Evolutionary conservation across 768 basidiomycete species (phyloP), one percentile per base, ranked within the genome.

Genomic region (Boletales sp.): DNA sequence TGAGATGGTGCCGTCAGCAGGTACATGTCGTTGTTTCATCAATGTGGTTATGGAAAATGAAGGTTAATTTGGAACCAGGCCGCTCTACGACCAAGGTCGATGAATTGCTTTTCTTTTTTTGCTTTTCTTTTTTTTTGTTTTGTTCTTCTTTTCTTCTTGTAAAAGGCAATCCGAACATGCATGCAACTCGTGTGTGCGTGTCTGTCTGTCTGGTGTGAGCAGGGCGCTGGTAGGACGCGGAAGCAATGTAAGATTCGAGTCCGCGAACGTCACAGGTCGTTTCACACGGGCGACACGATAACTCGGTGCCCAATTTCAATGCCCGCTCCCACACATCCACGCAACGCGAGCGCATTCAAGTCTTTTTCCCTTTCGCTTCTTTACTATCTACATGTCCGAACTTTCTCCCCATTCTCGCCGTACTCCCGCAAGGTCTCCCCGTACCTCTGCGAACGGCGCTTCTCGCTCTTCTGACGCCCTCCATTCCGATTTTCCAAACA

Each of bases 361-460:
- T 13, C 43, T 27, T 45, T 27, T 43, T n/a, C n/a, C 29, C 5
- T 34, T 31, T 52, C 24, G 31, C 40, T 52, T 56, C 45, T 44
- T 43, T 17, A 38, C 39, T 18, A 77, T 79, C 76, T 74, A 77
- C 68, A 62, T 62, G 61, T 39, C 38, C 18, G 61, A 75, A 62
- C 60, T 63, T 72, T 50, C 70, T 74, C 60, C 75, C 46, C 75
- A 75, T 24, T 72, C 80, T 49, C 78, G 84, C 48, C 79, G 80
- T 29, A 77, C 82, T 15, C 78, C 82, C 49, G 82, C 79, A 51
- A 77, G 77, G 74, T 83, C 84, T 13, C 80, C 82, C 52, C 76
- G 76, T 68, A 73, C 79, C 59, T 71, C 71, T 39, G 66, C 74
- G 40, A 74, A 77, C 68, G 71, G 72, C 66, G 66, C 63, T 34